phyloP scores from a whole-genome alignment of 2,329 filamentous ascomycete species.

The Colletotrichum orbiculare region DNA sequence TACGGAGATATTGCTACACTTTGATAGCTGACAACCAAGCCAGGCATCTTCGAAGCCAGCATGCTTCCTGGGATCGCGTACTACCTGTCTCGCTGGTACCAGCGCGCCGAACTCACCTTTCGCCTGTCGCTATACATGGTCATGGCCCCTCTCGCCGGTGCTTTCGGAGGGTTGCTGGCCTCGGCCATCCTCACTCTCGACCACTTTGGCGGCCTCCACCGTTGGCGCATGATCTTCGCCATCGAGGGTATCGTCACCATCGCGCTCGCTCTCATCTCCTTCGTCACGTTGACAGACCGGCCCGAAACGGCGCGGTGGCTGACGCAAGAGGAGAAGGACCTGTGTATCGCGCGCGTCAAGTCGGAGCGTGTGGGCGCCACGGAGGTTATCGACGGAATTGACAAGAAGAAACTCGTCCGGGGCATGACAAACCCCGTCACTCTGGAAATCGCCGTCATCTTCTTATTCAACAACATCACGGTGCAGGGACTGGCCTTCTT shows the following conservation, averaged over 20 bases:
- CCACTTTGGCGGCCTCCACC: constrained; percentile 64
- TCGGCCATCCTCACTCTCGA: constrained; percentile 72
- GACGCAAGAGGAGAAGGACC: constrained; percentile 70
- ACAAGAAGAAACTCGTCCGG: constrained; percentile 66
- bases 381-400: constrained; percentile 72
- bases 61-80: constrained; percentile 81
- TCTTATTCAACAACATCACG: constrained; percentile 75
- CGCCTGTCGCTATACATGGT: constrained; percentile 76
- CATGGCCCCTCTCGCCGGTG: constrained; percentile 76
- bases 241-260: constrained; percentile 73
- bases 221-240: constrained; percentile 77
- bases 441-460: constrained; percentile 65
- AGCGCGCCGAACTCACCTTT: constrained; percentile 75
- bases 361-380: constrained; percentile 71
- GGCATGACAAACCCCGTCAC: constrained; percentile 74
- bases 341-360: constrained; percentile 75
- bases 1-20: accelerated
- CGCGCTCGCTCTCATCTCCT: constrained; percentile 62
- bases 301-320: constrained; percentile 77
- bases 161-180: constrained; percentile 76
- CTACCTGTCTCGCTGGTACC: constrained; percentile 78
- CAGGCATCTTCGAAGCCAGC: constrained; percentile 74
- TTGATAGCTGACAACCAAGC: too few species aligned
- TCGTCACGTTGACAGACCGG: constrained; percentile 74
- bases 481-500: constrained; percentile 79